phyloP scores from a whole-genome alignment of 345 rosid species.

The Draba incana region DNA sequence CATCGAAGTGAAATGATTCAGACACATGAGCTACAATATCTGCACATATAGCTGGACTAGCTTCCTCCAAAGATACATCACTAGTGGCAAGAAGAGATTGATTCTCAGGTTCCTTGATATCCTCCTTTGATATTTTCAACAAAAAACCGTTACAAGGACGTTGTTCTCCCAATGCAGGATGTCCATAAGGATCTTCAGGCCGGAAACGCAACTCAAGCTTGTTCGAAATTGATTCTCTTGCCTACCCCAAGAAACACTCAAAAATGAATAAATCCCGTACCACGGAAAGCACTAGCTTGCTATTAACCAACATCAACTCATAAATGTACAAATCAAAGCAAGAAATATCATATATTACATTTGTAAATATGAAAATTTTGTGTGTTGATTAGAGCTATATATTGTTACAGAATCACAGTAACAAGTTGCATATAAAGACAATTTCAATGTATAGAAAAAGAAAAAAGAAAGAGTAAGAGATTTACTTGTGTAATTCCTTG shows the following conservation, averaged over 20 bases:
- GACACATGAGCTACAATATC: slow-evolving; percentile 73
- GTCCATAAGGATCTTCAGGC: slow-evolving; percentile 89
- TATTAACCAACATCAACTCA: slow-evolving; percentile 12
- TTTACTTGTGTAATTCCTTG: slow-evolving; percentile 65
- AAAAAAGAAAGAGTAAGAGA: not conserved
- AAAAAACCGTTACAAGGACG: slow-evolving; percentile 57
- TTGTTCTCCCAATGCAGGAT: slow-evolving; percentile 79
- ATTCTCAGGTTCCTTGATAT: slow-evolving; percentile 34
- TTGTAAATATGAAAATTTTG: not conserved
- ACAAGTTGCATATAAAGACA: slow-evolving; percentile 1
- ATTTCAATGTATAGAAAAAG: not conserved
- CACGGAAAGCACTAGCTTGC: slow-evolving; percentile 1
- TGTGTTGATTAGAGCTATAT: slow-evolving; percentile 5
- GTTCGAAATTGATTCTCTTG: slow-evolving; percentile 60
- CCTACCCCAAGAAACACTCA: slow-evolving; percentile 46
- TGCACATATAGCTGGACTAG: slow-evolving; percentile 54
- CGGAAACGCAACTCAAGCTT: slow-evolving; percentile 80
- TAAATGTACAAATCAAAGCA: not conserved
- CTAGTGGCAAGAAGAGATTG: slow-evolving; percentile 34
- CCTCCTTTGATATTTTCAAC: slow-evolving; percentile 60
- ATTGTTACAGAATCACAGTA: slow-evolving; percentile 3
- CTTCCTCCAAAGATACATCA: slow-evolving; percentile 43
- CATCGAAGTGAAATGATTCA: slow-evolving; percentile 78
- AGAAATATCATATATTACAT: not conserved
- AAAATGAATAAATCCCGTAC: slow-evolving; percentile 6